Conservation (phyloP, 306 rosid genomes). For the Potentilla sterilis region DNA sequence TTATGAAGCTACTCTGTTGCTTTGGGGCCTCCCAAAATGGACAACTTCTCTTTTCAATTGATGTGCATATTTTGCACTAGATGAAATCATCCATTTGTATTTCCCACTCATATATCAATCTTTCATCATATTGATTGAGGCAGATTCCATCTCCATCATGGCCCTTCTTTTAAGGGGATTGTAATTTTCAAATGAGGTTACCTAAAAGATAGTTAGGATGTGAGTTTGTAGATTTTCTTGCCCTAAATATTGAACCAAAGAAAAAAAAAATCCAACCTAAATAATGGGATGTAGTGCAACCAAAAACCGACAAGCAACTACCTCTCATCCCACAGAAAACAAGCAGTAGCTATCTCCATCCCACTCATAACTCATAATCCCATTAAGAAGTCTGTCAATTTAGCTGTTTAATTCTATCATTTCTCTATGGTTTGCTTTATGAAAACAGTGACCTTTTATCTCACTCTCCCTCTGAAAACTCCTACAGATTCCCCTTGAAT, state of each 20-base stretch:
- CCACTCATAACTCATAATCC: slow-evolving; percentile 2
- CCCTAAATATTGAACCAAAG: background rate
- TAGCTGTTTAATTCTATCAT: background rate
- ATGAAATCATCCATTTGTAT: background rate
- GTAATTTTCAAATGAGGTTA: background rate
- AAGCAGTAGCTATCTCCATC: slow-evolving; percentile 21
- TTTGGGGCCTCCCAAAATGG: slow-evolving; percentile 32
- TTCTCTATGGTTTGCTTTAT: slow-evolving; percentile 14
- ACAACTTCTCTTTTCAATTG: slow-evolving; percentile 17
- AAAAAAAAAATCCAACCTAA: background rate
- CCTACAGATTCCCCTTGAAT: background rate
- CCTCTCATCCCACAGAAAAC: slow-evolving; percentile 4
- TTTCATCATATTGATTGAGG: slow-evolving; percentile 9
- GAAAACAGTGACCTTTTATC: slow-evolving; percentile 3
- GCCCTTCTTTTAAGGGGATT: background rate
- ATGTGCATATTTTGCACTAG: slow-evolving; percentile 10
- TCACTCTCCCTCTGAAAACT: background rate
- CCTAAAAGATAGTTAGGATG: background rate
- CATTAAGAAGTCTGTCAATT: slow-evolving; percentile 24
- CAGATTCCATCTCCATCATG: slow-evolving; percentile 7
- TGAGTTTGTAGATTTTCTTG: background rate
- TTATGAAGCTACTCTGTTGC: slow-evolving; percentile 30
- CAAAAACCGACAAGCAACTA: slow-evolving; percentile 25
- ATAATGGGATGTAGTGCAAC: slow-evolving; percentile 15
- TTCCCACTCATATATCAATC: slow-evolving; percentile 16